Conservation (phyloP, 345 rosid species). For the Salix udensis region DNA sequence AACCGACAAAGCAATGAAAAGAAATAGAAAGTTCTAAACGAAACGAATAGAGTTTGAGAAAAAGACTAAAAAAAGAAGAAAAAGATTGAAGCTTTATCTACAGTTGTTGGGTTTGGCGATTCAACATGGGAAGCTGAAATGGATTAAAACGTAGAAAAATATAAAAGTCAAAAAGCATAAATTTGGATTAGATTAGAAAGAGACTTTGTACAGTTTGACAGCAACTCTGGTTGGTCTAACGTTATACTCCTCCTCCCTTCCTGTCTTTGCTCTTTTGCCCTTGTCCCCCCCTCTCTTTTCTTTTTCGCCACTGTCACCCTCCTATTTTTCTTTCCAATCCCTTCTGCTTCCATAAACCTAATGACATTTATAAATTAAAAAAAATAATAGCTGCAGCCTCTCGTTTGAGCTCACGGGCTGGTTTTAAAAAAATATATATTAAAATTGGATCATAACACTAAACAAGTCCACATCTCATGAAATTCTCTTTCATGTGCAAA, state of each 20-base stretch:
- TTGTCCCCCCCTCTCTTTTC: neutral
- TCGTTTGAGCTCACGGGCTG: no score
- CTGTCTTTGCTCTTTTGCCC: conserved; percentile 6
- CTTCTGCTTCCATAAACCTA: neutral
- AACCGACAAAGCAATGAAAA: conserved; percentile 23
- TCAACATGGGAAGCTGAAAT: conserved; percentile 47
- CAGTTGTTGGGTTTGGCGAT: conserved; percentile 10
- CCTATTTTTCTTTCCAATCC: neutral
- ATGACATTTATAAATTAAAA: neutral
- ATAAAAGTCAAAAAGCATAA: conserved; percentile 29
- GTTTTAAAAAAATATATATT: no score
- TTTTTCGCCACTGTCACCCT: neutral
- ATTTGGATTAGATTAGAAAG: conserved; percentile 7
- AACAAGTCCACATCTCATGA: neutral
- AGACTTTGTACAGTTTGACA: conserved; percentile 26
- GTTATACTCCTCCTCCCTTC: conserved; percentile 26
- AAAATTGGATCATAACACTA: no score
- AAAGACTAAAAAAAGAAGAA: neutral
- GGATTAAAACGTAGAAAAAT: conserved; percentile 18
- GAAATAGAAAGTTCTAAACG: neutral
- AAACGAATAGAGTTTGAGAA: neutral
- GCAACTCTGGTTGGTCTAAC: conserved; percentile 39
- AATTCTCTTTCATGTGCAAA: no score
- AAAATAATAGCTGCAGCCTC: no score
- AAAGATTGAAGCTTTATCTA: neutral